These are phyloP conservation scores for Aspergillus quadrilineatus DNA, from an alignment of 2,329 filamentous ascomycete species.

Conservation along the genomic window DNA sequence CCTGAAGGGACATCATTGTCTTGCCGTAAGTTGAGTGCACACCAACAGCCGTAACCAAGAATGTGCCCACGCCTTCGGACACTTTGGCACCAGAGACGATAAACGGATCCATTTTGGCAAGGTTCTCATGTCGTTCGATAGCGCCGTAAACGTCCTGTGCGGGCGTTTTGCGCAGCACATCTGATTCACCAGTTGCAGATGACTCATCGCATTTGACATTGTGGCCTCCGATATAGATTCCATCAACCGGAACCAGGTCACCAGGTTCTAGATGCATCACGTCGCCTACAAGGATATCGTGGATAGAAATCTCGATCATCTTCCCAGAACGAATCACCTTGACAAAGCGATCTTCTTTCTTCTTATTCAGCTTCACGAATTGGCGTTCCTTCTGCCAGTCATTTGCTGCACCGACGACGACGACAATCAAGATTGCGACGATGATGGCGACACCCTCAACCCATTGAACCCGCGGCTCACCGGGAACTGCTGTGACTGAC, in stretches of 20 bases:
- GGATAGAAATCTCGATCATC: conserved; percentile 66
- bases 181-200: conserved; percentile 73
- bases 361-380: conserved; percentile 76
- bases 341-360: conserved; percentile 72
- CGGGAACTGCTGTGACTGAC: conserved; percentile 58
- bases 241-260: conserved; percentile 69
- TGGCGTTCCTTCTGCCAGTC: conserved; percentile 81
- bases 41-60: conserved; percentile 72
- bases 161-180: conserved; percentile 65
- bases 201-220: conserved; percentile 71
- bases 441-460: conserved; percentile 80
- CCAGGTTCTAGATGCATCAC: conserved; percentile 71
- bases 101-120: conserved; percentile 72
- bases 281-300: conserved; percentile 72
- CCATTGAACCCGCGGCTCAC: conserved; percentile 67
- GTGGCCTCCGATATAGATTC: conserved; percentile 67
- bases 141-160: conserved; percentile 64
- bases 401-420: conserved; percentile 73
- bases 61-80: conserved; percentile 71
- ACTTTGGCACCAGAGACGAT: conserved; percentile 78
- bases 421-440: conserved; percentile 72
- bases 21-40: conserved; percentile 73
- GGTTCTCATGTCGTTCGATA: conserved; percentile 59
- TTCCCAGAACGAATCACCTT: conserved; percentile 75
- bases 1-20: conserved; percentile 74